Evolutionary conservation across 148 eudicot genomes (phyloP).

Genomic region (Spergularia bocconei): DNA sequence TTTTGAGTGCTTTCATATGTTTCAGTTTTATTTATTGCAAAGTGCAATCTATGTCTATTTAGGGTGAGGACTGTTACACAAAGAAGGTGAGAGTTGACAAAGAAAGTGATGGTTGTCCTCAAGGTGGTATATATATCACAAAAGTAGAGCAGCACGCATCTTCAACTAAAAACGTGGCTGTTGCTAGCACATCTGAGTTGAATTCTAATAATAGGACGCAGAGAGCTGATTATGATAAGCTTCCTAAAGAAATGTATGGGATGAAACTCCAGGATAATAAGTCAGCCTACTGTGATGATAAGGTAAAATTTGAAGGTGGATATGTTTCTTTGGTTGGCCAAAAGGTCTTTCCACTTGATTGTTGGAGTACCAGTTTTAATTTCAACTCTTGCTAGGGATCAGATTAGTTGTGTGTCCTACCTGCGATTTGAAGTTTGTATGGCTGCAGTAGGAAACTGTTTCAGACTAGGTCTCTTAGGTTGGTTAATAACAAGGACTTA

Average conservation of each 20-base stretch:
- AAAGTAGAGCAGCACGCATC: constrained; percentile 32
- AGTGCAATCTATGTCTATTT: constrained; percentile 24
- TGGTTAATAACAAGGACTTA: background rate
- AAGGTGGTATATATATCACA: constrained; percentile 33
- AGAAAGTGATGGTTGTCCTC: constrained; percentile 37
- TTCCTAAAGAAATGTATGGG: constrained; percentile 61
- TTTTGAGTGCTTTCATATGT: constrained; percentile 17
- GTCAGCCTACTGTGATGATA: constrained; percentile 42
- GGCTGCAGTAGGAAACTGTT: background rate
- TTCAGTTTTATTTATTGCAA: constrained; percentile 18
- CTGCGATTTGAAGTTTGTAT: background rate
- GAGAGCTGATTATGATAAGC: constrained; percentile 51
- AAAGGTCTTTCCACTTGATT: background rate
- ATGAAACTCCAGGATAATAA: constrained; percentile 65
- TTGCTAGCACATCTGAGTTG: constrained; percentile 45
- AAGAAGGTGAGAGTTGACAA: constrained; percentile 61
- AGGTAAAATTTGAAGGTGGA: constrained; percentile 27
- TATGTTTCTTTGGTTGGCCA: constrained; percentile 9
- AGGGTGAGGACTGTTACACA: constrained; percentile 62
- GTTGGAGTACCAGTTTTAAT: background rate
- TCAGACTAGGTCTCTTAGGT: background rate
- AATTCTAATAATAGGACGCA: constrained; percentile 27
- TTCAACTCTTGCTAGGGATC: background rate
- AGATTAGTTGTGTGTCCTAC: background rate
- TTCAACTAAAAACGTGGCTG: constrained; percentile 38